Conservation (phyloP, 306 rosid species). For the Quercus mongolica region DNA sequence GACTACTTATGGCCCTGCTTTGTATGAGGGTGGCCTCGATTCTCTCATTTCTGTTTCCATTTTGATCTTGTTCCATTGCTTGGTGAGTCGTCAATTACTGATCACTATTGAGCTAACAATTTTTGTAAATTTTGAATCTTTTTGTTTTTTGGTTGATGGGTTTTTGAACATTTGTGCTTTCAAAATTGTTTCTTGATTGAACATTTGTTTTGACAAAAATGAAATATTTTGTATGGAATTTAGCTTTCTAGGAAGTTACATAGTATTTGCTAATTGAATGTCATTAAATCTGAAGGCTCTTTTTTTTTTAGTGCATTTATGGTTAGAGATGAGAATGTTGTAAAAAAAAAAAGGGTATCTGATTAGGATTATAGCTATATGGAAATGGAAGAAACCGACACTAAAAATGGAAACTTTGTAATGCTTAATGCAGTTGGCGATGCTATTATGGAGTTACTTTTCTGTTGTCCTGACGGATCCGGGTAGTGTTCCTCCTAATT, state of each 20-base stretch:
- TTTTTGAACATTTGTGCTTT: neutral
- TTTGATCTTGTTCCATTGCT: conserved; percentile 80
- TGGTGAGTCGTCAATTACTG: conserved; percentile 46
- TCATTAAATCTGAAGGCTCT: neutral
- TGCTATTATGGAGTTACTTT: conserved; percentile 98
- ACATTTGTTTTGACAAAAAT: neutral
- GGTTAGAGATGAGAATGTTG: neutral
- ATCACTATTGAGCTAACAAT: no score
- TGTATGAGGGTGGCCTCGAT: conserved; percentile 67
- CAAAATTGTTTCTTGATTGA: neutral
- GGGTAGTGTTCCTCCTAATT: conserved; percentile 83
- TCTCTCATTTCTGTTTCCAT: conserved; percentile 56
- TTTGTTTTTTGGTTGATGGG: neutral
- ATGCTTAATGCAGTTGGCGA: conserved; percentile 64
- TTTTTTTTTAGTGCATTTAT: neutral
- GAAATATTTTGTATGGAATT: neutral
- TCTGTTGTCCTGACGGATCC: conserved; percentile 95
- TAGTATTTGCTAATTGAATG: neutral
- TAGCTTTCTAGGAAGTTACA: neutral
- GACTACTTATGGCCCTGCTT: conserved; percentile 84
- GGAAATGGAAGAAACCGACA: conserved; percentile 1
- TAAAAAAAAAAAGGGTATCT: neutral
- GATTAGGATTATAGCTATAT: neutral
- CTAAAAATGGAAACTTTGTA: conserved; percentile 20
- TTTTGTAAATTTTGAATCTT: neutral